Evolutionary conservation across 495 filamentous ascomycete genomes (phyloP).

Genomic region (Penicillium dipodomyicola): DNA sequence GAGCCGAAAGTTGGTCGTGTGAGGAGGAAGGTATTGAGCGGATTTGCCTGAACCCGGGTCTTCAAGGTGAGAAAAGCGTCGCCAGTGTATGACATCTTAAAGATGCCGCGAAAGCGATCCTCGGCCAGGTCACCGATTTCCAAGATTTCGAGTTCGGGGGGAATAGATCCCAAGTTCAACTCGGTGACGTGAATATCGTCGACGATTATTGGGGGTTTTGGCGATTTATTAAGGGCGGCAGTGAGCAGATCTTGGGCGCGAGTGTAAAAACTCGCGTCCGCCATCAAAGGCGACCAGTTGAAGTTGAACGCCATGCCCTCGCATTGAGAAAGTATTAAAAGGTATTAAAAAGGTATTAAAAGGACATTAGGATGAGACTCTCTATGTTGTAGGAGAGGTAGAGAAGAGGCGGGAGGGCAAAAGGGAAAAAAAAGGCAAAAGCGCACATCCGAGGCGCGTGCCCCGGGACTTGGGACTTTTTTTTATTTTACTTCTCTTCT

Average conservation of each 20-base stretch:
- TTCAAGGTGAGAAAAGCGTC: slow-evolving; percentile 93
- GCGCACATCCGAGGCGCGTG: slow-evolving; percentile 12
- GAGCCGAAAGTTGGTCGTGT: slow-evolving; percentile 90
- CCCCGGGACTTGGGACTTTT: neutral
- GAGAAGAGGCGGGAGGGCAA: slow-evolving; percentile 11
- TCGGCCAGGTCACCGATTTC: slow-evolving; percentile 97
- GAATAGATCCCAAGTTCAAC: slow-evolving; percentile 88
- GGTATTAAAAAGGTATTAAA: neutral
- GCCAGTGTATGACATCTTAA: slow-evolving; percentile 96
- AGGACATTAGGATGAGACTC: neutral
- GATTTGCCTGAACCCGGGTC: slow-evolving; percentile 96
- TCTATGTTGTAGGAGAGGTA: neutral
- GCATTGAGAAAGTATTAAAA: slow-evolving; percentile 31
- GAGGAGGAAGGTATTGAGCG: slow-evolving; percentile 89
- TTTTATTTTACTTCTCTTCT: neutral
- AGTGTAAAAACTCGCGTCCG: slow-evolving; percentile 84
- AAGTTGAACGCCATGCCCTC: slow-evolving; percentile 95
- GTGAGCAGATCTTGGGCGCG: slow-evolving; percentile 93
- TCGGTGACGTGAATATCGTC: slow-evolving; percentile 99
- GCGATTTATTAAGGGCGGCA: slow-evolving; percentile 92
- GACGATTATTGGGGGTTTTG: slow-evolving; percentile 98
- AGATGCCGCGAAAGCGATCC: slow-evolving; percentile 95
- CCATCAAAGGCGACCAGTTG: slow-evolving; percentile 99
- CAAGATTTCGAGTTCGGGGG: slow-evolving; percentile 90
- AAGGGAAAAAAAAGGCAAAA: slow-evolving; percentile 11